Conservation (phyloP, 2,329 filamentous ascomycete species). For the Cytospora chrysosperma region DNA sequence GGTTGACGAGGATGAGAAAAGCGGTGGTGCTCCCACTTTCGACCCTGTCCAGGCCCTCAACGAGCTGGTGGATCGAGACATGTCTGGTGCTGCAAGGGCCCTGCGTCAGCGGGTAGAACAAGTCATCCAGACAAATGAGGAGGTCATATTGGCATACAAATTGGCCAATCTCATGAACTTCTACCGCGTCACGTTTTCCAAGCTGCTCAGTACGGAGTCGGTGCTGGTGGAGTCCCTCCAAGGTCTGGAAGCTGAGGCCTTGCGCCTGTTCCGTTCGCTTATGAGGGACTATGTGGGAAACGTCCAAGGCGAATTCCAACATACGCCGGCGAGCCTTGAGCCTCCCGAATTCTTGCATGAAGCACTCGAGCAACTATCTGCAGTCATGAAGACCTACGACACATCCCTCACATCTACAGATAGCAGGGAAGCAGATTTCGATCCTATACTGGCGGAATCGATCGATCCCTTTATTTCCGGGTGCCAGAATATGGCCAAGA, state of each 20-base stretch:
- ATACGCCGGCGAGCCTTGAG: conserved; percentile 69
- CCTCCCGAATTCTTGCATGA: conserved; percentile 80
- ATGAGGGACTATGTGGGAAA: conserved; percentile 78
- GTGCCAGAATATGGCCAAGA: conserved; percentile 67
- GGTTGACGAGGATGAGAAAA: conserved; percentile 57
- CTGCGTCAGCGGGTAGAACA: conserved; percentile 89
- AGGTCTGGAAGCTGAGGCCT: conserved; percentile 70
- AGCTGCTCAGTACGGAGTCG: conserved; percentile 69
- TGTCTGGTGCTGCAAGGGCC: conserved; percentile 77
- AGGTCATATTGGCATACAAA: conserved; percentile 84
- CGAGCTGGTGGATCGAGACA: conserved; percentile 81
- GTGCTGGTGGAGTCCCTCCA: conserved; percentile 67
- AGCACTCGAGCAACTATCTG: conserved; percentile 72
- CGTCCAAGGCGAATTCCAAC: conserved; percentile 69
- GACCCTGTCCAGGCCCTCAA: conserved; percentile 80
- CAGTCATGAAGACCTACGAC: conserved; percentile 84
- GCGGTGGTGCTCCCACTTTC: conserved; percentile 54
- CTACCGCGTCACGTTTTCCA: conserved; percentile 82
- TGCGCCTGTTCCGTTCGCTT: conserved; percentile 78
- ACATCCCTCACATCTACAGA: conserved; percentile 66
- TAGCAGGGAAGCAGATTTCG: conserved; percentile 67
- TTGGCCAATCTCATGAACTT: conserved; percentile 87
- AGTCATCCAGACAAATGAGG: conserved; percentile 88
- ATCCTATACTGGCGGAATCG: conserved; percentile 71
- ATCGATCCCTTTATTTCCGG: conserved; percentile 82